phyloP scores from a whole-genome alignment of 1,139 yeast genomes.

The Diutina mesorugosa region DNA sequence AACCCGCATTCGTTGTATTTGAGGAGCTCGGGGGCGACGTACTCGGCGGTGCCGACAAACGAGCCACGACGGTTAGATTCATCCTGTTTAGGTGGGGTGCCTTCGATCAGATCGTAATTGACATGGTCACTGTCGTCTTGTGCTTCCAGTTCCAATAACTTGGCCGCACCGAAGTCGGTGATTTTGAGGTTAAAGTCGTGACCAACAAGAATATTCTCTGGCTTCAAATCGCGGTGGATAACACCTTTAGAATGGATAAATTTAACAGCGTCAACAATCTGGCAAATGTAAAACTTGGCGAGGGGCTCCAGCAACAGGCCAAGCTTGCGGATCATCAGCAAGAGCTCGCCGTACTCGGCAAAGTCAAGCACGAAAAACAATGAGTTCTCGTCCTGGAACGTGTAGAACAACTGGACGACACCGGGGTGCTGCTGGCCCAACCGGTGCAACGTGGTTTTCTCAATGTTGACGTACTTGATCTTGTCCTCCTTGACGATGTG shows the following conservation, averaged over 20 bases:
- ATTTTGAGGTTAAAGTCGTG: slow-evolving; percentile 70
- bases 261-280: slow-evolving; percentile 1
- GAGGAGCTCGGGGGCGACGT: slow-evolving; percentile 87
- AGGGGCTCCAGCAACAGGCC: slow-evolving; percentile 46
- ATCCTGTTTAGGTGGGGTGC: not conserved
- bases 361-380: slow-evolving; percentile 66
- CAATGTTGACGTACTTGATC: slow-evolving; percentile 69
- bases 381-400: slow-evolving; percentile 66
- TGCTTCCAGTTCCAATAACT: slow-evolving; percentile 29
- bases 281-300: not conserved
- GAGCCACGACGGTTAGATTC: slow-evolving; percentile 53
- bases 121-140: slow-evolving; percentile 24
- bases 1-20: slow-evolving; percentile 77
- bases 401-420: slow-evolving; percentile 58
- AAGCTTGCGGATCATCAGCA: slow-evolving; percentile 44
- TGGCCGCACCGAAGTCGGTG: slow-evolving; percentile 98
- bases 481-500: slow-evolving; percentile 71
- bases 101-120: slow-evolving; percentile 16
- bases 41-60: slow-evolving; percentile 43
- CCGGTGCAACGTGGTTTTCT: slow-evolving; percentile 61
- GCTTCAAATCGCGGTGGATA: slow-evolving; percentile 2
- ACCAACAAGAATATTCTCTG: slow-evolving; percentile 31
- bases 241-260: slow-evolving; percentile 2
- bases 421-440: slow-evolving; percentile 57
- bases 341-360: slow-evolving; percentile 70